Conservation (phyloP, 257 asterid species). For the Solanum chiquidenum region DNA sequence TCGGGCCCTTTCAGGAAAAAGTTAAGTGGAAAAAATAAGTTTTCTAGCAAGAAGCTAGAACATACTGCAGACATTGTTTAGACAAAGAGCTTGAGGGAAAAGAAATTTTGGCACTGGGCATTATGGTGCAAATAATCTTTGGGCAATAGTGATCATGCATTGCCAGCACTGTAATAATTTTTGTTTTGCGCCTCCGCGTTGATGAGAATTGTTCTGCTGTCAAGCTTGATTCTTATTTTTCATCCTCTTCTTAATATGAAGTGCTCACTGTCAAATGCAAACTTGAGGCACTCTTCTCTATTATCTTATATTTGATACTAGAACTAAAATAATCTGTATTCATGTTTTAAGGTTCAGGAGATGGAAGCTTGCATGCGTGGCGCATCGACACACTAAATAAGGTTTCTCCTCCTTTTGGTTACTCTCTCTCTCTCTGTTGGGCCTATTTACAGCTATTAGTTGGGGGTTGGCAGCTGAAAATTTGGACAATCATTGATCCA, state of each 20-base stretch:
- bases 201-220: neutral
- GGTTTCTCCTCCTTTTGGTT: conserved; percentile 22
- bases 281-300: neutral
- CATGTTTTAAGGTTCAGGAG: conserved; percentile 71
- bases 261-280: neutral
- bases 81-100: neutral
- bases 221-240: neutral
- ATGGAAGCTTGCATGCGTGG: conserved; percentile 85
- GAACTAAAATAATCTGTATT: neutral
- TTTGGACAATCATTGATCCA: neutral
- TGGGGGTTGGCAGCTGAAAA: neutral
- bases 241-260: neutral
- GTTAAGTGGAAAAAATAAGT: neutral
- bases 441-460: neutral
- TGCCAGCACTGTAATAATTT: neutral
- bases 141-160: neutral
- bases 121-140: neutral
- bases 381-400: conserved; percentile 53
- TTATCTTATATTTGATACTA: neutral
- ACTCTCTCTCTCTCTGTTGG: neutral
- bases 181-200: neutral
- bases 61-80: neutral
- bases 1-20: neutral
- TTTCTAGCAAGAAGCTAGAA: neutral
- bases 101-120: neutral